Conservation (phyloP, 2,329 filamentous ascomycete genomes). For the Tolypocladium endophyticum region DNA sequence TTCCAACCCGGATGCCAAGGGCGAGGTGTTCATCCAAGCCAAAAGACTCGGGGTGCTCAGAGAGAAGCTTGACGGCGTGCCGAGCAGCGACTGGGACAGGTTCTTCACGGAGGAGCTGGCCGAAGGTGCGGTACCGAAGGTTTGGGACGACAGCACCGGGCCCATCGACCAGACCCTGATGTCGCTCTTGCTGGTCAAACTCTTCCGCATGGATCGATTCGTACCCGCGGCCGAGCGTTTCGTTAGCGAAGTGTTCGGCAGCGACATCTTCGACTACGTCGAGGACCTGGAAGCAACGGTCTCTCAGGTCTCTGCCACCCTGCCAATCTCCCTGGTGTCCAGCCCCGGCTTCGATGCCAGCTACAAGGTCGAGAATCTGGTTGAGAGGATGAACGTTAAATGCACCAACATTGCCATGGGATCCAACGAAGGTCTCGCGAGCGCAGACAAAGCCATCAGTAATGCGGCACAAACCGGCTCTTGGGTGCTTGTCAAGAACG, state of each 20-base stretch:
- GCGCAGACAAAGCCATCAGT: slow-evolving; percentile 89
- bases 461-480: slow-evolving; percentile 84
- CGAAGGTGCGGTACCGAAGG: slow-evolving; percentile 68
- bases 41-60: slow-evolving; percentile 64
- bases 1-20: slow-evolving; percentile 49
- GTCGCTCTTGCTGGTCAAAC: slow-evolving; percentile 81
- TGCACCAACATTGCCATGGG: slow-evolving; percentile 99
- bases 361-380: slow-evolving; percentile 95
- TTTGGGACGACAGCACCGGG: slow-evolving; percentile 56
- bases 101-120: slow-evolving; percentile 82
- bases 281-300: slow-evolving; percentile 83
- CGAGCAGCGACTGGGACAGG: slow-evolving; percentile 59
- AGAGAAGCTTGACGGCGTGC: slow-evolving; percentile 53
- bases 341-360: slow-evolving; percentile 96
- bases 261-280: slow-evolving; percentile 69
- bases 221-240: slow-evolving; percentile 91
- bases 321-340: slow-evolving; percentile 85
- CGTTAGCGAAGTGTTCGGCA: slow-evolving; percentile 74
- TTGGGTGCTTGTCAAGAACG: slow-evolving; percentile 98
- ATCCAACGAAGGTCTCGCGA: slow-evolving; percentile 85
- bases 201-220: slow-evolving; percentile 92
- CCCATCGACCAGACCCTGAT: slow-evolving; percentile 66
- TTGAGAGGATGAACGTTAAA: slow-evolving; percentile 68
- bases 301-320: slow-evolving; percentile 69
- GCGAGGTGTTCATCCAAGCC: slow-evolving; percentile 59